These are phyloP conservation scores for Mycena crocata DNA, from an alignment of 768 basidiomycete species.

Conservation along the genomic window DNA sequence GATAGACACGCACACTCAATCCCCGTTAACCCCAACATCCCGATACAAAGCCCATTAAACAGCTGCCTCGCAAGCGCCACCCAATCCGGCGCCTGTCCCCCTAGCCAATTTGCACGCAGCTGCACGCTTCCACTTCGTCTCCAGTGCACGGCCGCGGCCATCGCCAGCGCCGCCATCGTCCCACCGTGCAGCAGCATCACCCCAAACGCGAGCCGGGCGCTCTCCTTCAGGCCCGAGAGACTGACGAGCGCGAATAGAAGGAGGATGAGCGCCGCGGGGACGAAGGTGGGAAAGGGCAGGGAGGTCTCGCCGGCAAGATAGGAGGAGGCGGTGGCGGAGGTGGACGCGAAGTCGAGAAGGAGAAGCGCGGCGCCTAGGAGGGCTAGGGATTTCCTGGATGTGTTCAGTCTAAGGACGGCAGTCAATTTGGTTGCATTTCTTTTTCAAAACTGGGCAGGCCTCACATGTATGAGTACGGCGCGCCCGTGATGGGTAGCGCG, in stretches of 20 bases:
- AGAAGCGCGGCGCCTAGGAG: conserved; percentile 74
- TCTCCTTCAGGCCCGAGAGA: conserved; percentile 70
- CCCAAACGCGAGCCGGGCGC: conserved; percentile 67
- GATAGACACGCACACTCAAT: conserved; percentile 75
- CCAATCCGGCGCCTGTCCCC: conserved; percentile 46
- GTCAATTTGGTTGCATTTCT: too few relatives aligned
- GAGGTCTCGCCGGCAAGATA: conserved; percentile 75
- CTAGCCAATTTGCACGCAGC: conserved; percentile 67
- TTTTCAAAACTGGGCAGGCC: too few relatives aligned
- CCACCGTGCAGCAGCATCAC: conserved; percentile 71
- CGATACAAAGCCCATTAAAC: conserved; percentile 76
- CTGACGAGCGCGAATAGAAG: conserved; percentile 65
- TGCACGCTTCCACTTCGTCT: conserved; percentile 57
- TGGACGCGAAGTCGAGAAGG: conserved; percentile 78
- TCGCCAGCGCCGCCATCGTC: conserved; percentile 67
- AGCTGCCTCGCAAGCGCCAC: conserved; percentile 55
- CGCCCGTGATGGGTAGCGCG: conserved; percentile 76
- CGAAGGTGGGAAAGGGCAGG: conserved; percentile 66
- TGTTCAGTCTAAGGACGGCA: conserved; percentile 59
- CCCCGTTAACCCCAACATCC: conserved; percentile 79
- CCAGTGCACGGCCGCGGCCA: conserved; percentile 66
- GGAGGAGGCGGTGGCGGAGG: conserved; percentile 73
- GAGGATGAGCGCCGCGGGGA: conserved; percentile 66
- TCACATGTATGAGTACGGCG: conserved; percentile 78
- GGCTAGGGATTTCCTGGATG: conserved; percentile 71